Conservation (phyloP, 108 stramenopile species). For the Aurantiochytrium sp. region DNA sequence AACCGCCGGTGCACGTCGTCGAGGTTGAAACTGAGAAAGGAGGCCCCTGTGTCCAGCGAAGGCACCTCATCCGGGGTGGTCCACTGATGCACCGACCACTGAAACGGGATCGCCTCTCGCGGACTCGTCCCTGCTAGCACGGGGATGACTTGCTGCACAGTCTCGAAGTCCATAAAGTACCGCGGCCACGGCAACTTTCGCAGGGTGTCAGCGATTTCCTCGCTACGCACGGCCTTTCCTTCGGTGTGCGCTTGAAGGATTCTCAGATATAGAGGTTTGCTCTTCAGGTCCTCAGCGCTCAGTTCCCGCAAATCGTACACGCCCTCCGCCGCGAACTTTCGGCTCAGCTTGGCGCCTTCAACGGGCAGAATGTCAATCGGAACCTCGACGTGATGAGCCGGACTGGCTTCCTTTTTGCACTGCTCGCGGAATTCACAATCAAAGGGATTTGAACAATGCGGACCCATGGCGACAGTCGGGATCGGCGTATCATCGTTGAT, state of each 20-base stretch:
- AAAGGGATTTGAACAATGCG: background rate
- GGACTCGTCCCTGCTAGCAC: background rate
- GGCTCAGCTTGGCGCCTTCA: background rate
- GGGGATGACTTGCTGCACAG: background rate
- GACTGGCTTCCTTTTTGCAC: background rate
- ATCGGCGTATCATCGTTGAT: background rate
- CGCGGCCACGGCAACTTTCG: background rate
- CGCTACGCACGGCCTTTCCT: too few relatives aligned
- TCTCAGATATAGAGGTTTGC: too few relatives aligned
- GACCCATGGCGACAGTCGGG: background rate
- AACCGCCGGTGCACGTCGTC: background rate
- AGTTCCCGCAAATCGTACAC: background rate
- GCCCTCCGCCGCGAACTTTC: background rate
- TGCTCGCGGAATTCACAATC: background rate
- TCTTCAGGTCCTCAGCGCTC: background rate
- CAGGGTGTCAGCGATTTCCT: background rate
- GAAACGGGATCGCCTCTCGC: background rate
- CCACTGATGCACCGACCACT: conserved; percentile 15
- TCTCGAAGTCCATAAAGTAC: conserved; percentile 16
- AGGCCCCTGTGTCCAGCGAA: background rate
- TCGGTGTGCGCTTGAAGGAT: background rate
- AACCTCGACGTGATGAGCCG: background rate
- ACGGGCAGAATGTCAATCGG: background rate
- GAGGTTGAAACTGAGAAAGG: background rate
- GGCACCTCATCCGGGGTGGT: background rate